Evolutionary conservation across 495 filamentous ascomycete genomes (phyloP).

Genomic region (Parathielavia appendiculata): DNA sequence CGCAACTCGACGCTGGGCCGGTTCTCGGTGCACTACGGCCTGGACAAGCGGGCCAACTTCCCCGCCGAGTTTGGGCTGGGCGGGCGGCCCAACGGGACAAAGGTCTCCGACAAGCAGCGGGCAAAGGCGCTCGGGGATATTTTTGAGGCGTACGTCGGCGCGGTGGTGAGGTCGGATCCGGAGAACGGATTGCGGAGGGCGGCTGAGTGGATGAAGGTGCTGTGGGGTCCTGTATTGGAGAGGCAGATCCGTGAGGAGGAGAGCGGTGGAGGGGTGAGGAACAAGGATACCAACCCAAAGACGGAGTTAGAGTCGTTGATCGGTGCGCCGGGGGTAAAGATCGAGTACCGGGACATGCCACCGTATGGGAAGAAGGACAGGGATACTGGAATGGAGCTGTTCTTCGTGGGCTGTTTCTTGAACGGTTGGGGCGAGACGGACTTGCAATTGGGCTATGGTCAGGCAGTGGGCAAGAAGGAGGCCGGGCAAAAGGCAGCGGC

Average conservation of each 20-base stretch:
- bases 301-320: constrained; percentile 53
- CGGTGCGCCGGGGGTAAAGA: constrained; percentile 53
- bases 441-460: constrained; percentile 60
- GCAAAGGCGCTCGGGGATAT: constrained; percentile 73
- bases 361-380: constrained; percentile 50
- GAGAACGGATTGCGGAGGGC: constrained; percentile 53
- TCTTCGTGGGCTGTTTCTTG: constrained; percentile 62
- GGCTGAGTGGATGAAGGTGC: constrained; percentile 60
- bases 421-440: constrained; percentile 67
- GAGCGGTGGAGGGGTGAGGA: constrained; percentile 1
- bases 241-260: constrained; percentile 41
- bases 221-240: constrained; percentile 55
- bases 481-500: constrained; percentile 68
- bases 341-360: constrained; percentile 60
- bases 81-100: constrained; percentile 30
- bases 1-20: constrained; percentile 70
- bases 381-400: constrained; percentile 55
- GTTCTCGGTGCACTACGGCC: constrained; percentile 61
- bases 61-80: constrained; percentile 40
- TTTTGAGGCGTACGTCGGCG: constrained; percentile 85
- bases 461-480: constrained; percentile 63
- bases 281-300: constrained; percentile 37
- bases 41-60: constrained; percentile 56
- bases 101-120: constrained; percentile 46
- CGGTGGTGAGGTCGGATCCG: constrained; percentile 61